Percentiles rank a stretch among this genome's conserved stretches.
These are phyloP conservation scores for Cicer bijugum DNA, from an alignment of 306 rosid genomes.

Conservation along the genomic window DNA sequence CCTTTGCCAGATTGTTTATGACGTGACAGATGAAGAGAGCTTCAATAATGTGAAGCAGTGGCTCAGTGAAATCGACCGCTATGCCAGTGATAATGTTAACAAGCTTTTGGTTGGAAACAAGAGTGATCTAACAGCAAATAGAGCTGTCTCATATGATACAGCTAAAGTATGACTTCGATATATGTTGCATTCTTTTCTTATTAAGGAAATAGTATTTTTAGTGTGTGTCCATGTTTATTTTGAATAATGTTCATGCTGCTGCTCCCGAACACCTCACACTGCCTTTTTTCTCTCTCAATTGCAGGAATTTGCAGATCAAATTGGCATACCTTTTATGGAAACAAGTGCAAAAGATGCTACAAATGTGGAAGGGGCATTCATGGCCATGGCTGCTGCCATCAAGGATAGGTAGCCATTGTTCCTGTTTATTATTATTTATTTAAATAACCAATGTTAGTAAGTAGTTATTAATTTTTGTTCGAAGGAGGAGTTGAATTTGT, in stretches of 20 bases:
- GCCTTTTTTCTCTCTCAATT: background rate
- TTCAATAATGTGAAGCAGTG: conserved; percentile 66
- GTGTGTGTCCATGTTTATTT: conserved; percentile 12
- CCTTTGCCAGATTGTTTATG: conserved; percentile 58
- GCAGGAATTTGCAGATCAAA: conserved; percentile 60
- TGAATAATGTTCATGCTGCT: conserved; percentile 23
- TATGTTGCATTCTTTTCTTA: conserved; percentile 26
- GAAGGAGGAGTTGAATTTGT: no score
- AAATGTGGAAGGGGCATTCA: conserved; percentile 63
- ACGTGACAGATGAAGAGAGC: conserved; percentile 64
- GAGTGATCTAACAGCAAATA: conserved; percentile 60
- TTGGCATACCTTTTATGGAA: conserved; percentile 65
- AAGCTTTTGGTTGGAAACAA: conserved; percentile 68
- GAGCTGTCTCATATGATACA: conserved; percentile 60
- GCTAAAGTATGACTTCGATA: conserved; percentile 51
- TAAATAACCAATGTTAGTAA: no score
- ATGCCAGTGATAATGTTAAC: conserved; percentile 65
- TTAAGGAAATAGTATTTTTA: conserved; percentile 10
- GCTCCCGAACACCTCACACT: conserved; percentile 14
- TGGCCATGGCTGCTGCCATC: conserved; percentile 66
- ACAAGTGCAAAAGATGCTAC: conserved; percentile 65
- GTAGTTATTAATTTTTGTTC: no score
- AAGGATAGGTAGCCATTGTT: conserved; percentile 48
- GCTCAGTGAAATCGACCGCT: conserved; percentile 68
- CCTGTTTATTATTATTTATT: background rate